Conservation (phyloP, 2,329 filamentous ascomycete genomes). For the Graphium sp. region DNA sequence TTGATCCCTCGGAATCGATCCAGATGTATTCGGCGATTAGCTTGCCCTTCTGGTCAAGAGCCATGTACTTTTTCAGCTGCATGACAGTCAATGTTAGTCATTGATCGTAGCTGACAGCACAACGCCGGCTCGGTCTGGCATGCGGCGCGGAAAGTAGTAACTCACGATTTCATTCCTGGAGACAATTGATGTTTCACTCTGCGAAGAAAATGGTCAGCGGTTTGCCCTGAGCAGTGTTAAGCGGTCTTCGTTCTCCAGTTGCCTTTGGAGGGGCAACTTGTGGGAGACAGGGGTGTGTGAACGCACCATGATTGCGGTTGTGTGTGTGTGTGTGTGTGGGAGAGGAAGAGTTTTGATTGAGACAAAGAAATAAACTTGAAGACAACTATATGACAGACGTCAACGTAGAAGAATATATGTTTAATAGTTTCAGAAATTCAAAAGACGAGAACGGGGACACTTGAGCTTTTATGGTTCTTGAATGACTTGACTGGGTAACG, state of each 20-base stretch:
- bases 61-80: constrained; percentile 83
- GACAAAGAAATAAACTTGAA: not conserved
- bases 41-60: constrained; percentile 73
- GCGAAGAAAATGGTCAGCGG: not conserved
- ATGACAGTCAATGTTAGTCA: constrained; percentile 5
- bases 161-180: not conserved
- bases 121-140: not conserved
- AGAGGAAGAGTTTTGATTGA: not conserved
- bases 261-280: not conserved
- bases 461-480: not conserved
- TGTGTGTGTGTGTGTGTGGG: constrained; percentile 2
- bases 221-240: not conserved
- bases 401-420: constrained; percentile 1
- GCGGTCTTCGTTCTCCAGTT: too few species aligned
- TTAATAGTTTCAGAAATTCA: constrained; percentile 1
- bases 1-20: constrained; percentile 70
- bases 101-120: not conserved
- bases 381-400: not conserved
- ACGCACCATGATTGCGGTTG: constrained; percentile 5
- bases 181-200: not conserved
- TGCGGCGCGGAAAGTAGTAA: not conserved
- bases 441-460: not conserved
- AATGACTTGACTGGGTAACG: not conserved
- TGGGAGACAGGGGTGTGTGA: not conserved
- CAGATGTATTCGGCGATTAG: constrained; percentile 96